Evolutionary conservation across 2,329 filamentous ascomycete genomes (phyloP).

Genomic region (Ophiostoma himal-ulmi): DNA sequence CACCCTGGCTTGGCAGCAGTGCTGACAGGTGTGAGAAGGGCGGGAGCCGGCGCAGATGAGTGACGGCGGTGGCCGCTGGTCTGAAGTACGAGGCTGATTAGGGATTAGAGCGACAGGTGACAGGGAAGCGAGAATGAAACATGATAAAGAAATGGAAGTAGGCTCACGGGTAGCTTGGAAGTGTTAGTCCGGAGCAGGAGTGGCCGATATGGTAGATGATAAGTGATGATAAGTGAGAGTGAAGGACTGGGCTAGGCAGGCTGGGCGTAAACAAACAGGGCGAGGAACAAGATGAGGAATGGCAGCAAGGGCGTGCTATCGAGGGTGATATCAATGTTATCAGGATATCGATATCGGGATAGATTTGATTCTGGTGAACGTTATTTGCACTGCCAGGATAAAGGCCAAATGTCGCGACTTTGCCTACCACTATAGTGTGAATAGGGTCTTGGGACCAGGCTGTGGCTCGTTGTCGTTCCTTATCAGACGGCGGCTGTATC

Average conservation of each 20-base stretch:
- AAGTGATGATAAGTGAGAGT: background rate
- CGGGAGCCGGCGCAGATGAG: constrained; percentile 14
- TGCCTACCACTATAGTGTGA: background rate
- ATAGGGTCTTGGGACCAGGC: background rate
- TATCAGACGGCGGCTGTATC: constrained; percentile 1
- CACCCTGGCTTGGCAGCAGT: constrained; percentile 9
- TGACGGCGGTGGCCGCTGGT: constrained; percentile 16
- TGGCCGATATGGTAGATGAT: constrained; percentile 10
- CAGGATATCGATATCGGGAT: background rate
- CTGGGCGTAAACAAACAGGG: background rate
- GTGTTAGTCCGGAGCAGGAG: constrained; percentile 2
- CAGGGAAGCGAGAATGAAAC: background rate
- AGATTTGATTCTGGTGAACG: background rate
- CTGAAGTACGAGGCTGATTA: constrained; percentile 12
- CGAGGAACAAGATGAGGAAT: background rate
- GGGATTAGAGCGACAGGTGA: constrained; percentile 5
- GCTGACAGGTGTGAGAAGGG: constrained; percentile 8
- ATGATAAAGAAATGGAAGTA: background rate
- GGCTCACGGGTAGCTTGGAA: background rate
- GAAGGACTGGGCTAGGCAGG: background rate
- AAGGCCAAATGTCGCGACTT: background rate
- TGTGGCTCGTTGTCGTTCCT: background rate
- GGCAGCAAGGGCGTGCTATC: constrained; percentile 2
- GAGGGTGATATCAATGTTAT: background rate
- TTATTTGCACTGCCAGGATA: background rate